Evolutionary conservation across 257 asterid genomes (phyloP).

Genomic region (Eucommia ulmoides): DNA sequence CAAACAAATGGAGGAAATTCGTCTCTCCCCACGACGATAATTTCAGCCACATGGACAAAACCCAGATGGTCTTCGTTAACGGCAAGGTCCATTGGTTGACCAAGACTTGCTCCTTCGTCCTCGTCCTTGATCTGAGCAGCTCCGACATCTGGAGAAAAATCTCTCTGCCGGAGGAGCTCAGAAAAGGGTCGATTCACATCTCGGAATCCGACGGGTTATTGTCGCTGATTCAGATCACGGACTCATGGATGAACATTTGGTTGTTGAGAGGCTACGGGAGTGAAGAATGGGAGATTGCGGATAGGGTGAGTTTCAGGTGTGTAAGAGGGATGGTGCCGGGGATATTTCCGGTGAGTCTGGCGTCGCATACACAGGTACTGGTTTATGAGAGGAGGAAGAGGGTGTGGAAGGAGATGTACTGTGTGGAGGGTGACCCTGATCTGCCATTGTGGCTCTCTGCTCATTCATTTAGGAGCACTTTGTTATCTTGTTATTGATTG

Average conservation of each 20-base stretch:
- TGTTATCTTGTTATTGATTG: slow-evolving; percentile 45
- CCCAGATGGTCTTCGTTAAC: slow-evolving; percentile 54
- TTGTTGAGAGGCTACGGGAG: slow-evolving; percentile 45
- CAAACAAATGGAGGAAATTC: slow-evolving; percentile 69
- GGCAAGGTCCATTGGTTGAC: slow-evolving; percentile 85
- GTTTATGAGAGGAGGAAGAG: slow-evolving; percentile 44
- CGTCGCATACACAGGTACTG: slow-evolving; percentile 62
- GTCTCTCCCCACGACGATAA: slow-evolving; percentile 60
- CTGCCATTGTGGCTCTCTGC: slow-evolving; percentile 73
- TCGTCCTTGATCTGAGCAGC: slow-evolving; percentile 64
- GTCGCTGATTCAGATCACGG: slow-evolving; percentile 67
- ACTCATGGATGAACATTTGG: slow-evolving; percentile 84
- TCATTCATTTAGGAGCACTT: slow-evolving; percentile 55
- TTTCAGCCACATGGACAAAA: slow-evolving; percentile 67
- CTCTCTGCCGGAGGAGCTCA: slow-evolving; percentile 34
- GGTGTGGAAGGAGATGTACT: slow-evolving; percentile 75
- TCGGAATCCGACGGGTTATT: slow-evolving; percentile 64
- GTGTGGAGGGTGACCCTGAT: slow-evolving; percentile 34
- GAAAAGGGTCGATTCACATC: slow-evolving; percentile 33
- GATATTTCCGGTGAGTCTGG: slow-evolving; percentile 65
- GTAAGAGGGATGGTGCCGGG: slow-evolving; percentile 74
- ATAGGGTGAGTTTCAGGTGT: slow-evolving; percentile 76
- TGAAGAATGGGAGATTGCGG: slow-evolving; percentile 57
- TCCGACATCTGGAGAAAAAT: slow-evolving; percentile 57
- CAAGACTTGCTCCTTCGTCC: slow-evolving; percentile 43